Percentiles rank a stretch among this genome's conserved stretches.
These are phyloP conservation scores for Xylaria polymorpha DNA, from an alignment of 2,329 filamentous ascomycete species.

Conservation along the genomic window DNA sequence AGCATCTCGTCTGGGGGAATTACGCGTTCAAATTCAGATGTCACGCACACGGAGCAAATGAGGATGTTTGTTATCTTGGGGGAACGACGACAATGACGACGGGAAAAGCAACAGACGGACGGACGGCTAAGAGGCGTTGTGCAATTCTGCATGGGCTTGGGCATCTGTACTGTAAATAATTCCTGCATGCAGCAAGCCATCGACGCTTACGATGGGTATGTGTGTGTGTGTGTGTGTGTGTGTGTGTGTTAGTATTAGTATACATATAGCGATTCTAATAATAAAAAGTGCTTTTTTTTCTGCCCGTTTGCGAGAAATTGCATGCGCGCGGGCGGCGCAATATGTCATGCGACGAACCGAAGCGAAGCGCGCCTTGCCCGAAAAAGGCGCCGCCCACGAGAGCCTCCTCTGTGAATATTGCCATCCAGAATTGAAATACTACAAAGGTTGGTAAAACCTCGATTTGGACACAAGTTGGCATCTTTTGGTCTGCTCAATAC, in stretches of 20 bases:
- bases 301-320: constrained; percentile 1
- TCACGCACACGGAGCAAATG: constrained; percentile 23
- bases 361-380: background rate
- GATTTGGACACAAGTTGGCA: constrained; percentile 15
- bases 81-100: background rate
- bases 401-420: background rate
- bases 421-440: background rate
- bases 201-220: constrained; percentile 5
- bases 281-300: constrained; percentile 24
- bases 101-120: constrained; percentile 10
- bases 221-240: too few species aligned
- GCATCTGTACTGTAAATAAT: constrained; percentile 15
- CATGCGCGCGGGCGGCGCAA: constrained; percentile 19
- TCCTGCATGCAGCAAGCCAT: constrained; percentile 11
- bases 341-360: constrained; percentile 14
- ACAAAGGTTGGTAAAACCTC: background rate
- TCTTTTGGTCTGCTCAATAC: background rate
- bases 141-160: constrained; percentile 7
- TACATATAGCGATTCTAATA: constrained; percentile 24
- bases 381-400: background rate
- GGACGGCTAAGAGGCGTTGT: background rate
- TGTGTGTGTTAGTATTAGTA: background rate
- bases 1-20: constrained; percentile 17
- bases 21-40: constrained; percentile 28
- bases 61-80: constrained; percentile 13